Evolutionary conservation across 306 rosid genomes (phyloP), one percentile per base, ranked within the genome.

Genomic region (Vigna unguiculata): DNA sequence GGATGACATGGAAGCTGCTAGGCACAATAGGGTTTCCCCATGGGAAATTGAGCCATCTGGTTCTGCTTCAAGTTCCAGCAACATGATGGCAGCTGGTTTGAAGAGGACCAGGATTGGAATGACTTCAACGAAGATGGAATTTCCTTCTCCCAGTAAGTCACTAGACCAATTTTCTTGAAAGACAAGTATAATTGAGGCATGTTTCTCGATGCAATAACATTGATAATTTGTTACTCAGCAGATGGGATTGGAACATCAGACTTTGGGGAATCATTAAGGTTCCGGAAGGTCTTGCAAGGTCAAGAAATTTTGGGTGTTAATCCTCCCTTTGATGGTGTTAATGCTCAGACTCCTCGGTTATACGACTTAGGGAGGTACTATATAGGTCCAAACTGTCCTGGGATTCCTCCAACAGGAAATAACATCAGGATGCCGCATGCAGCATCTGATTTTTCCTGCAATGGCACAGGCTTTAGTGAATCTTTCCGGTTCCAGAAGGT

Each of bases 231-330:
- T 28, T 32, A 17, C 19, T 80, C 41, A 13, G 43, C 91, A 96
- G 99, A 84, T 83, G 98, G 97, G 69, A 88, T 88, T 89, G 96
- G 93, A 72, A 69, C 86, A 54, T 82, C 93, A 64, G 99, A 91
- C 98, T 92, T 96, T 81, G 97, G 93, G 93, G 99, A 96, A 85
- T 78, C 98, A 28, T 78, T 83, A 46, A 88, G 97, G 82, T 96
- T 96, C 94, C 99, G 82, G 86, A 91, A 93, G 99, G 99, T 96
- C 99, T 96, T 96, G 99, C 99, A 96, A 96, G 99, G 99, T 96
- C 99, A 96, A 96, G 99, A 96, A 96, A 91, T 96, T 86, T 83
- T 81, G 51, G 88, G 93, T 82, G 86, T 80, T 79, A 91, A 85
- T 86, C 79, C 87, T 71, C 90, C 85, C 52, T 82, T 68, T 45